Percentiles rank a stretch among this genome's conserved stretches.
Conservation (phyloP, 805 yeast species). For the Wickerhamiella vanderwaltii region DNA sequence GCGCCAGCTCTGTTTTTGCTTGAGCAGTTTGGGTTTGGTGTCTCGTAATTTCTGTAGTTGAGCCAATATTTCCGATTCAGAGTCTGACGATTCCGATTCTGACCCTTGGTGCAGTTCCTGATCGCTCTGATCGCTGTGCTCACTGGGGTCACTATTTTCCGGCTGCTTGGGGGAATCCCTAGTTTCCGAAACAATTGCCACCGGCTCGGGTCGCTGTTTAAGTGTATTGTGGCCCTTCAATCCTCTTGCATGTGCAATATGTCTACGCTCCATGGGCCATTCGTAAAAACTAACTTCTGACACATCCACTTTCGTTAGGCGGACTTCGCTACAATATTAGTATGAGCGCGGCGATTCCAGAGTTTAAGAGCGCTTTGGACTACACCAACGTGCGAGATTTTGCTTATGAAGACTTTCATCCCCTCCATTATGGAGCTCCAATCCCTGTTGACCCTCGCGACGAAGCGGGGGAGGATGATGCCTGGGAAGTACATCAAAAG, state of each 20-base stretch:
- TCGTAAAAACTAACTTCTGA: not conserved
- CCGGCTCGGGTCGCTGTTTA: constrained; percentile 15
- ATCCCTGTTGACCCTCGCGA: constrained; percentile 23
- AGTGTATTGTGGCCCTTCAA: constrained; percentile 18
- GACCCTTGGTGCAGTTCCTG: too few relatives aligned
- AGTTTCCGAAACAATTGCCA: not conserved
- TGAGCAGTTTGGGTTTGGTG: not conserved
- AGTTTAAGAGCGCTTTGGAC: constrained; percentile 27
- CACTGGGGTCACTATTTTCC: not conserved
- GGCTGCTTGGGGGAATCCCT: not conserved
- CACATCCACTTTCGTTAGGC: too few relatives aligned
- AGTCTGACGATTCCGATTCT: not conserved
- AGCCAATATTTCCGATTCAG: not conserved
- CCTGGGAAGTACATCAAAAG: constrained; percentile 11
- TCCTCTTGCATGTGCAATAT: constrained; percentile 18
- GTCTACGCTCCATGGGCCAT: constrained; percentile 10
- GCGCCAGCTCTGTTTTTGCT: not conserved
- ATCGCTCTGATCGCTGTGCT: not conserved
- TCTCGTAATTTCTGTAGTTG: not conserved
- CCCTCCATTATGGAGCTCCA: constrained; percentile 52
- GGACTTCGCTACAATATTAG: not conserved
- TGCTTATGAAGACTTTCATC: constrained; percentile 61
- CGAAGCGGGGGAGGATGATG: constrained; percentile 16
- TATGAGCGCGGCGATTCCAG: constrained; percentile 15
- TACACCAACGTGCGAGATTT: constrained; percentile 57